Evolutionary conservation across 192 early-diverging fungal genomes (phyloP), one percentile per base, ranked within the genome.

Genomic region (Mortierella hygrophila): DNA sequence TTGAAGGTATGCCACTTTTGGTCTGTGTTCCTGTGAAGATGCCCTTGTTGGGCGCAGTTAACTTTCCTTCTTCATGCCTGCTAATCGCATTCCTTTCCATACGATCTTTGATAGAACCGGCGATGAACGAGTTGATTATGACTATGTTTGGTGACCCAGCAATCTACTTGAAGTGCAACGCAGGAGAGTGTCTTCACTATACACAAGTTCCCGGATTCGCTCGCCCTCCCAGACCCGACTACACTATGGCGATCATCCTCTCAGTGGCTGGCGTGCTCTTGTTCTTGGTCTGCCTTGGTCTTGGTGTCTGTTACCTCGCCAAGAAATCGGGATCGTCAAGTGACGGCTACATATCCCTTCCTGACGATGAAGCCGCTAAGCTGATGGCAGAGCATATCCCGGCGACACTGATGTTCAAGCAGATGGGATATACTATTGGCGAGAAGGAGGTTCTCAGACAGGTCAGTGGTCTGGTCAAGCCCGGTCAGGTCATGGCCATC

Each of bases 401-500:
- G 15, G 89, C 93, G 1, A 89, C 89, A 37, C 71, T 96, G 18
- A 88, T 91, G 76, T 96, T 95, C 72, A 79, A 90, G 18, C 79
- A 93, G 63, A 77, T 94, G 20, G 70, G 82, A n/a, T 96, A 96
- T 80, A 76, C 47, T 11, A 88, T 94, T 6, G 86, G 78, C 23
- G 89, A 88, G 0, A 92, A 90, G 46, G 81, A 85, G 29, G 79
- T 89, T 6, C 75, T 89, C 41, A 49, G 44, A 15, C 90, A 90
- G 16, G 93, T 97, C 6, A 91, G 91, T 35, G 98, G 98, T 41
- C 82, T 93, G 26, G 96, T 96, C 9, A 88, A 91, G 23, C 95
- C 97, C 0, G 98, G 98, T 65, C 91, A 98, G 78, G 93, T 99
- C 11, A 93, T 97, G 92, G 98, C 97, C 18, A 96, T 99, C 46